Evolutionary conservation across 441 rosid species (phyloP).

Genomic region (Oxalis stricta): DNA sequence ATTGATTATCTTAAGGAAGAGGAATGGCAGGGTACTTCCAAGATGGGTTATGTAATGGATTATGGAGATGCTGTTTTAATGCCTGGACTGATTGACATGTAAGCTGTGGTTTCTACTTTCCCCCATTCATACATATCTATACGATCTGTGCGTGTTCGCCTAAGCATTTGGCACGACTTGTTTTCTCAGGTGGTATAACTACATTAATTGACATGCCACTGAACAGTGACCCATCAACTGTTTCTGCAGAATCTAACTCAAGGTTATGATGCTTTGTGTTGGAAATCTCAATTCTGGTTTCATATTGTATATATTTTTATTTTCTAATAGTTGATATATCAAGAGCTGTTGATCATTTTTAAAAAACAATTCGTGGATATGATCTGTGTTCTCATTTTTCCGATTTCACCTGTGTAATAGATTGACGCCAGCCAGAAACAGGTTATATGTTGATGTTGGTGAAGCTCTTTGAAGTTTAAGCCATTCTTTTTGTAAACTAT

Average conservation of each 20-base stretch:
- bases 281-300: neutral
- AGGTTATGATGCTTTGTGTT: constrained; percentile 25
- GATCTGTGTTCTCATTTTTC: constrained; percentile 4
- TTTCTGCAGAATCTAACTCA: constrained; percentile 66
- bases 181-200: constrained; percentile 68
- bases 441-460: constrained; percentile 81
- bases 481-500: constrained; percentile 5
- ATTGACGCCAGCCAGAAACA: constrained; percentile 59
- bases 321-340: neutral
- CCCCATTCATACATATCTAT: neutral
- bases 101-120: constrained; percentile 10
- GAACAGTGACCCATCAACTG: constrained; percentile 67
- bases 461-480: constrained; percentile 26
- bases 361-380: too few relatives aligned
- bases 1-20: constrained; percentile 48
- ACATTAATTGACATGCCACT: constrained; percentile 91
- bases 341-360: neutral
- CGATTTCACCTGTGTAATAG: constrained; percentile 20
- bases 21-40: constrained; percentile 42
- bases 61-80: constrained; percentile 78
- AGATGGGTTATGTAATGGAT: constrained; percentile 36
- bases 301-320: neutral
- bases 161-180: neutral
- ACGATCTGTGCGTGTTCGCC: neutral
- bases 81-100: constrained; percentile 95